Evolutionary conservation across 331 rosid genomes (phyloP).

Genomic region (Malus hybrid): DNA sequence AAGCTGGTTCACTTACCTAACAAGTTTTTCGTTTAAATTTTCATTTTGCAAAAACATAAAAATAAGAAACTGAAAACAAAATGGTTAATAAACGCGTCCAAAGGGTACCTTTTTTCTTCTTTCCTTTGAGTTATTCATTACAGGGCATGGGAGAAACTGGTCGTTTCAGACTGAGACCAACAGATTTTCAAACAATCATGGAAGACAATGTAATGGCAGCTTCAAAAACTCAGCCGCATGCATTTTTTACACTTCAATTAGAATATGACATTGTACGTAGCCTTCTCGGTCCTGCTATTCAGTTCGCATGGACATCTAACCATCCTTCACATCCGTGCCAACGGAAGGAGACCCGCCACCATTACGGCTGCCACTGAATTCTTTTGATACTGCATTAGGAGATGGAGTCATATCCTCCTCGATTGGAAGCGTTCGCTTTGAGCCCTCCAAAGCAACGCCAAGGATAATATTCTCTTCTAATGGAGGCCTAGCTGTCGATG

Average conservation of each 20-base stretch:
- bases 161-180: background rate
- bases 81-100: too few species aligned
- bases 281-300: conserved; percentile 22
- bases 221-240: conserved; percentile 68
- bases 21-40: too few species aligned
- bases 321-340: conserved; percentile 57
- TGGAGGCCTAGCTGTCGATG: conserved; percentile 34
- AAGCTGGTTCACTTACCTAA: too few species aligned
- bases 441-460: conserved; percentile 93
- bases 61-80: too few species aligned
- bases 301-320: conserved; percentile 33
- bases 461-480: conserved; percentile 88
- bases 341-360: conserved; percentile 42
- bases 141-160: conserved; percentile 1
- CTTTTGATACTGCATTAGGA: conserved; percentile 50
- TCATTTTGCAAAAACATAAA: too few species aligned
- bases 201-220: conserved; percentile 43
- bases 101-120: background rate
- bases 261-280: conserved; percentile 4
- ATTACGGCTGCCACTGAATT: conserved; percentile 43
- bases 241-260: conserved; percentile 17
- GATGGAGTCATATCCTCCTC: conserved; percentile 57
- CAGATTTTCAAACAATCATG: background rate
- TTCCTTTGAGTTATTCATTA: background rate
- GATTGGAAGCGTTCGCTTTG: conserved; percentile 88